Evolutionary conservation across 2,329 filamentous ascomycete species (phyloP).

Genomic region (Grosmannia serpens): DNA sequence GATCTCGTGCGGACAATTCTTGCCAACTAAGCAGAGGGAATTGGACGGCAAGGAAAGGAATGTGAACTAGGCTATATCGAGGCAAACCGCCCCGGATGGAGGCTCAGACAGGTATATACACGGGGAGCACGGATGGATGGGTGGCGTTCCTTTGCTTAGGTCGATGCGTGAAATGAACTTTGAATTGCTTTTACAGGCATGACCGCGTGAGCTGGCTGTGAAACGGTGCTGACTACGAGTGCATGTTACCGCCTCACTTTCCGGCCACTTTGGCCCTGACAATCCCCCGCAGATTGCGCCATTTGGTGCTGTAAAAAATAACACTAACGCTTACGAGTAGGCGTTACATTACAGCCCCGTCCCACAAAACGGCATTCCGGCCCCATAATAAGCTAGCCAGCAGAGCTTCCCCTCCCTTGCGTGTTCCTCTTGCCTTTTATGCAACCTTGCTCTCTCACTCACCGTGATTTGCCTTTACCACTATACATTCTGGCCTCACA

Average conservation of each 20-base stretch:
- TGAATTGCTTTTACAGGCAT: not conserved
- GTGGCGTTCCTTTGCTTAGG: not conserved
- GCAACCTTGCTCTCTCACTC: not conserved
- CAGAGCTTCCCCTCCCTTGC: too few species aligned
- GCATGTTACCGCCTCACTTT: too few species aligned
- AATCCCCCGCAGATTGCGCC: too few species aligned
- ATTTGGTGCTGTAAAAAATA: too few species aligned
- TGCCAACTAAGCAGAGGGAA: constrained; percentile 51
- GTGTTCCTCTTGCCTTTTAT: not conserved
- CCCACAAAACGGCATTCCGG: too few species aligned
- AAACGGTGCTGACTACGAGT: too few species aligned
- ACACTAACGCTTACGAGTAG: too few species aligned
- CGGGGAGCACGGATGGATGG: not conserved
- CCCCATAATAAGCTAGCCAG: too few species aligned
- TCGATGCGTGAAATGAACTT: not conserved
- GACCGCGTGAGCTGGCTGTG: too few species aligned
- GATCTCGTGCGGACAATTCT: constrained; percentile 80
- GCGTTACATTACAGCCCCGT: too few species aligned
- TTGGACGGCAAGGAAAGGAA: not conserved
- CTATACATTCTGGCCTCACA: constrained; percentile 26
- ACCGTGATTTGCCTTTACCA: not conserved
- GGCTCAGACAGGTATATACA: not conserved
- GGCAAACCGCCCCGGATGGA: not conserved
- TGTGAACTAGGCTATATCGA: not conserved
- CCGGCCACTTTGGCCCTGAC: too few species aligned